These are phyloP conservation scores for Turnera subulata DNA, from an alignment of 345 rosid species.

Conservation along the genomic window DNA sequence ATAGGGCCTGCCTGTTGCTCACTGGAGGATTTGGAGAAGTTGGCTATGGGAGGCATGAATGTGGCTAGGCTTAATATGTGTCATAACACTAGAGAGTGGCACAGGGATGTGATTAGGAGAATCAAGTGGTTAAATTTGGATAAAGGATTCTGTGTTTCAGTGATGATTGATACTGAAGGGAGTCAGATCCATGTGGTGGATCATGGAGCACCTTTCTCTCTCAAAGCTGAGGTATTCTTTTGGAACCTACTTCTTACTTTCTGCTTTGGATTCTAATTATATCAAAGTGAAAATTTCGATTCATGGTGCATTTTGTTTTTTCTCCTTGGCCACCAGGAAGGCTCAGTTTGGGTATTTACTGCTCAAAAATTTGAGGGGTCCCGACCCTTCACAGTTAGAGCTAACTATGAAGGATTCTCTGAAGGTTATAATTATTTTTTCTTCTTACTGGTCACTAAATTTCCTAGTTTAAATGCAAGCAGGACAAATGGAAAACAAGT, in stretches of 20 bases:
- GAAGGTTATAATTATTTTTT: constrained; percentile 47
- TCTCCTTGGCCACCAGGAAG: constrained; percentile 38
- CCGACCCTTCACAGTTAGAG: constrained; percentile 54
- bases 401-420: constrained; percentile 58
- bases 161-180: constrained; percentile 80
- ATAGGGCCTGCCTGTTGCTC: constrained; percentile 66
- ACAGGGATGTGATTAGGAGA: constrained; percentile 51
- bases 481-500: neutral
- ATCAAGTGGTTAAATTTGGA: constrained; percentile 51
- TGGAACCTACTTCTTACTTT: neutral
- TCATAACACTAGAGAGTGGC: constrained; percentile 69
- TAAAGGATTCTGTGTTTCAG: constrained; percentile 51
- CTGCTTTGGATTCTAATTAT: neutral
- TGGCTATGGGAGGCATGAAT: constrained; percentile 67
- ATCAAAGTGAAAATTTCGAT: neutral
- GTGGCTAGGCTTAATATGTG: constrained; percentile 77
- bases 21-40: constrained; percentile 48
- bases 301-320: neutral
- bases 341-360: constrained; percentile 63
- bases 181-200: constrained; percentile 72
- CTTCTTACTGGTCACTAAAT: neutral
- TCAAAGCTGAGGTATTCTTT: constrained; percentile 30
- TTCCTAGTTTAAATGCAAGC: constrained; percentile 3
- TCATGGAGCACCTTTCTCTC: constrained; percentile 61
- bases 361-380: constrained; percentile 43